A percentile compares a stretch with the other conserved stretches of the same genome.
Conservation (phyloP, 2,329 filamentous ascomycete species). For the Scytalidium lignicola region DNA sequence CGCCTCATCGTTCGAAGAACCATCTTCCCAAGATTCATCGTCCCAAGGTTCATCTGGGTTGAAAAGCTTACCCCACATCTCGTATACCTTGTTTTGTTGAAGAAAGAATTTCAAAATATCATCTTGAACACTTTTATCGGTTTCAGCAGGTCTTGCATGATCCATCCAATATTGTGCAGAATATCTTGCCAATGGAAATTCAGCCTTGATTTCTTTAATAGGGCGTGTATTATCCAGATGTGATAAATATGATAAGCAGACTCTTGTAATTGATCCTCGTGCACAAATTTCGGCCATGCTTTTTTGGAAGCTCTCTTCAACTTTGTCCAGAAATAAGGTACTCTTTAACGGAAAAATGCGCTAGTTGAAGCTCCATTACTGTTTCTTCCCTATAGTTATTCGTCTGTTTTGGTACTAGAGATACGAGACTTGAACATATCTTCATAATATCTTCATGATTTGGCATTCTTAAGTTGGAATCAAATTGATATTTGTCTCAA, state of each 20-base stretch:
- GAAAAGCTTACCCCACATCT: slow-evolving; percentile 6
- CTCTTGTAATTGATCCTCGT: slow-evolving; percentile 3
- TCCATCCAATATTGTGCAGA: slow-evolving; percentile 17
- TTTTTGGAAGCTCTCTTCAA: not conserved
- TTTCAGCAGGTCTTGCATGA: slow-evolving; percentile 11
- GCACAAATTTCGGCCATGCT: not conserved
- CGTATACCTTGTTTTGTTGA: slow-evolving; percentile 1
- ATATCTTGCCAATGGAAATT: slow-evolving; percentile 17
- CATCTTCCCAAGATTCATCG: not conserved
- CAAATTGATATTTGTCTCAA: slow-evolving; percentile 15
- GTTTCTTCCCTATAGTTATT: slow-evolving; percentile 1
- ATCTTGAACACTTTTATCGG: slow-evolving; percentile 5
- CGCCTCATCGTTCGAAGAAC: too few relatives aligned
- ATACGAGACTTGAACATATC: slow-evolving; percentile 23
- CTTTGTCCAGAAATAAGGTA: slow-evolving; percentile 20
- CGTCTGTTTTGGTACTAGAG: slow-evolving; percentile 7
- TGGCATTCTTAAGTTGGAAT: slow-evolving; percentile 21
- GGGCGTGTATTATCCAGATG: not conserved
- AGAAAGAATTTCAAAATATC: slow-evolving; percentile 5
- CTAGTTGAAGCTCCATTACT: slow-evolving; percentile 11
- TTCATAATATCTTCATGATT: slow-evolving; percentile 17
- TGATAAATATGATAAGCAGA: slow-evolving; percentile 9
- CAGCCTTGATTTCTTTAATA: not conserved
- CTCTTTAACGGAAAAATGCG: slow-evolving; percentile 29
- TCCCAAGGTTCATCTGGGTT: slow-evolving; percentile 6